Conservation (phyloP, 2,329 filamentous ascomycete genomes). For the Scedosporium boydii region DNA sequence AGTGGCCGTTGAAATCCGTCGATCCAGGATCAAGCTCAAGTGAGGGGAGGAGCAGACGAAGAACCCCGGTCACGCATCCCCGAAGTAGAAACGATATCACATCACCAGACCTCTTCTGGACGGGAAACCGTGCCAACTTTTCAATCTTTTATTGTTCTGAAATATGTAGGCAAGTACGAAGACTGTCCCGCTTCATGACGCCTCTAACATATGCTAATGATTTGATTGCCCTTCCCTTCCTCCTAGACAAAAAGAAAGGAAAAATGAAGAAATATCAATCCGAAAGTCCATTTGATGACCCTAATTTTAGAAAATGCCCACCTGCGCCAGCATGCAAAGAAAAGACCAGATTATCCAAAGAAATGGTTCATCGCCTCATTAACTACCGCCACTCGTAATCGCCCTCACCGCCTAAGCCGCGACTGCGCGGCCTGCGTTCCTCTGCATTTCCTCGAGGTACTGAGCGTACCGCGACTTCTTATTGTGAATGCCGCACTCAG, state of each 20-base stretch:
- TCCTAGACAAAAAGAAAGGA: not conserved
- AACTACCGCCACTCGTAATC: not conserved
- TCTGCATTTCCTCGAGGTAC: constrained; percentile 63
- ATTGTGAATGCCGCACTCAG: constrained; percentile 98
- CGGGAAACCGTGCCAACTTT: not conserved
- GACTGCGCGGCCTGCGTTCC: constrained; percentile 30
- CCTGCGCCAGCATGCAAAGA: constrained; percentile 3
- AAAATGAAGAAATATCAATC: not conserved
- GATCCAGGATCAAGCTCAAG: not conserved
- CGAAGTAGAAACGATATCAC: not conserved
- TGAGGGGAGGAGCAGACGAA: not conserved
- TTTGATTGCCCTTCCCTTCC: not conserved
- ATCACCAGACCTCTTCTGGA: not conserved
- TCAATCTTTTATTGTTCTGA: not conserved
- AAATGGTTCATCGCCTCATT: constrained; percentile 1
- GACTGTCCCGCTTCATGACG: not conserved
- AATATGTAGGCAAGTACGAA: not conserved
- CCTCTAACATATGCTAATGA: constrained; percentile 4
- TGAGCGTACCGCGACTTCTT: constrained; percentile 88
- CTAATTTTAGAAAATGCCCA: not conserved
- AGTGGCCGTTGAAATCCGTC: not conserved
- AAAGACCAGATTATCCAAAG: not conserved
- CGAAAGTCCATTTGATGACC: not conserved
- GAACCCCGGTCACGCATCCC: no score
- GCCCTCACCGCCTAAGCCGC: not conserved